A percentile compares a stretch with the other conserved stretches of the same genome.
Conservation (phyloP, 192 early-diverging fungal genomes). For the Rhizoclosmatium sp. region DNA sequence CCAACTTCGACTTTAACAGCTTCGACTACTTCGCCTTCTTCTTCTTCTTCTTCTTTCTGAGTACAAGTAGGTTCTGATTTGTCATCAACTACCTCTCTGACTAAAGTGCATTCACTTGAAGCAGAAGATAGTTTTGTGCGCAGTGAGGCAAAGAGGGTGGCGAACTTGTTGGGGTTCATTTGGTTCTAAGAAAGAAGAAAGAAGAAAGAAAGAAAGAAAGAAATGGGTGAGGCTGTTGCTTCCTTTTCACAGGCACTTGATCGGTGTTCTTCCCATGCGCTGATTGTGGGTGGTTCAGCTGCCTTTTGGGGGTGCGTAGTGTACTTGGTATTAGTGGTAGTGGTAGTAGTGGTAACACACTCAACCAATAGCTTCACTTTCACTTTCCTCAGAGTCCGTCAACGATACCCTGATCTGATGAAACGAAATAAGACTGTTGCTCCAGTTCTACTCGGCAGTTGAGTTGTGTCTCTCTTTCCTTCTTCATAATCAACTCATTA, state of each 20-base stretch:
- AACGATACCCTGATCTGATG: conserved; percentile 12
- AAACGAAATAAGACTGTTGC: conserved; percentile 6
- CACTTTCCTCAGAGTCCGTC: background rate
- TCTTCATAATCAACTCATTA: too few species aligned
- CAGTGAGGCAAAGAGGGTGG: background rate
- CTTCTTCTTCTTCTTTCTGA: background rate
- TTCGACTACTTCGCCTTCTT: background rate
- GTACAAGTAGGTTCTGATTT: too few species aligned
- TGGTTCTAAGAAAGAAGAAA: background rate
- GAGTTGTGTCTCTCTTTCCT: background rate
- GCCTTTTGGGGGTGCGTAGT: conserved; percentile 12
- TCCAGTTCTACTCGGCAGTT: conserved; percentile 13
- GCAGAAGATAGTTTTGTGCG: background rate
- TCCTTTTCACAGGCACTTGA: conserved; percentile 30
- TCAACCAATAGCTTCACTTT: background rate
- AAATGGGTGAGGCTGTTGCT: conserved; percentile 15
- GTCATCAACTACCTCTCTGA: too few species aligned
- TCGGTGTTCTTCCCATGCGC: conserved; percentile 12
- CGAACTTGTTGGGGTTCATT: background rate
- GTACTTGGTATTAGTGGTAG: too few species aligned
- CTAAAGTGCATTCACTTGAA: too few species aligned
- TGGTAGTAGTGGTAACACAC: too few species aligned
- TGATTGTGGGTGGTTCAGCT: conserved; percentile 13
- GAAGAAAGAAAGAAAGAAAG: background rate
- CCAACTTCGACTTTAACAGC: background rate